Conservation (phyloP, 2,329 filamentous ascomycete species). For the Talaromyces verruculosus region DNA sequence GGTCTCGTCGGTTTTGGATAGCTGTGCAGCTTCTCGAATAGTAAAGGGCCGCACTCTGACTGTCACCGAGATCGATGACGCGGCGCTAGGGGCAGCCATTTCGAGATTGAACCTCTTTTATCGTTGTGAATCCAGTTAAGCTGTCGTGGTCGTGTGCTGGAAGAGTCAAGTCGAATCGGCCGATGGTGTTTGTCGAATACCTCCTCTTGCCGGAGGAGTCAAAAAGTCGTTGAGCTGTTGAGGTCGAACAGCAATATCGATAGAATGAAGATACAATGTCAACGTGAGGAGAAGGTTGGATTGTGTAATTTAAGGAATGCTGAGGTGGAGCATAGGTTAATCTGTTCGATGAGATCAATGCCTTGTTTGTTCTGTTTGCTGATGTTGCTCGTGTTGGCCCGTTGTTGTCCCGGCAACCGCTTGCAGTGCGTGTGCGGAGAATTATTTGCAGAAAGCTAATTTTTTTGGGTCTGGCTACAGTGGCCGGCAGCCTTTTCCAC, state of each 20-base stretch:
- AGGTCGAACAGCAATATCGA: conserved; percentile 4
- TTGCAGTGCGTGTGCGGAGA: conserved; percentile 11
- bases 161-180: background rate
- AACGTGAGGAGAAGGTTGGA: conserved; percentile 13
- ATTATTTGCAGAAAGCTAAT: too few relatives aligned
- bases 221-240: background rate
- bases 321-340: conserved; percentile 34
- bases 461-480: background rate
- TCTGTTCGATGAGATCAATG: conserved; percentile 15
- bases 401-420: conserved; percentile 20
- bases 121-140: background rate
- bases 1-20: conserved; percentile 73
- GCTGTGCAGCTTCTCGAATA: conserved; percentile 91
- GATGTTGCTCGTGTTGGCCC: conserved; percentile 9
- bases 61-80: conserved; percentile 53
- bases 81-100: conserved; percentile 47
- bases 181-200: background rate
- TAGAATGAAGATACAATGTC: conserved; percentile 19
- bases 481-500: background rate
- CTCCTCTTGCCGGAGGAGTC: conserved; percentile 5
- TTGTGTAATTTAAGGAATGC: conserved; percentile 28
- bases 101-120: background rate
- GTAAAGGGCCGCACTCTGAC: conserved; percentile 67
- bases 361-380: conserved; percentile 19
- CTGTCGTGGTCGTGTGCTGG: background rate